phyloP scores from a whole-genome alignment of 805 yeast genomes.

The Myxozyma geophila region DNA sequence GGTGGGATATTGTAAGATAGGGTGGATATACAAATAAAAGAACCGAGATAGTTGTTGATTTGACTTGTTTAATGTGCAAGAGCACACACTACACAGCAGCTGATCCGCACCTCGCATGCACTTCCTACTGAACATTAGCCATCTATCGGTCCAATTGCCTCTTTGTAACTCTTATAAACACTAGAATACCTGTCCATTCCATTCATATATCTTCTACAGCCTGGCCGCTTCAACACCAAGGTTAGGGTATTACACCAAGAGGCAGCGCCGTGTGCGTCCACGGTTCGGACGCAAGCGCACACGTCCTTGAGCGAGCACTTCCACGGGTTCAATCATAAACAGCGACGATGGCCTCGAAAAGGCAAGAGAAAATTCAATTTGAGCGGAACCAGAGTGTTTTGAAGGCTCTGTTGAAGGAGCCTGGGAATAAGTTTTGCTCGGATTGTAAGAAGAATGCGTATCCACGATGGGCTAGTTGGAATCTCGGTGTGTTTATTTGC shows the following conservation, averaged over 20 bases:
- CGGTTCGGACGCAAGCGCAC: neutral
- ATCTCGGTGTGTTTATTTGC: conserved; percentile 88
- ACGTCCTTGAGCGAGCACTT: neutral
- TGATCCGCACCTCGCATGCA: too few species aligned
- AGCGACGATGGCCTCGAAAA: conserved; percentile 29
- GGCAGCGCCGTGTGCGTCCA: conserved; percentile 1
- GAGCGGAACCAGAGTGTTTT: conserved; percentile 72
- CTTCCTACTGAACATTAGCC: neutral
- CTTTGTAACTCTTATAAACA: neutral
- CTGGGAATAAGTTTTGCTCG: conserved; percentile 78
- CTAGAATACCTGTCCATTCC: neutral
- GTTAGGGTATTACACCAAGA: neutral
- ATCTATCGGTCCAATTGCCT: too few species aligned
- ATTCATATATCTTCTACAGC: neutral
- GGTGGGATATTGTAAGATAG: neutral
- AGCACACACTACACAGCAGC: too few species aligned
- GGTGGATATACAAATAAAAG: too few species aligned
- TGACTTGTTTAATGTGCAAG: too few species aligned
- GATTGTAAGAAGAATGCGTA: conserved; percentile 89
- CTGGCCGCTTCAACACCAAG: neutral
- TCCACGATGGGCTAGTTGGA: conserved; percentile 99
- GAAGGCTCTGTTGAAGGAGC: conserved; percentile 74
- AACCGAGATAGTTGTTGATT: too few species aligned
- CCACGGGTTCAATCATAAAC: neutral
- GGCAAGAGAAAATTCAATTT: conserved; percentile 42